These are phyloP conservation scores for Exserohilum turcica DNA, from an alignment of 2,329 filamentous ascomycete species.

Conservation along the genomic window DNA sequence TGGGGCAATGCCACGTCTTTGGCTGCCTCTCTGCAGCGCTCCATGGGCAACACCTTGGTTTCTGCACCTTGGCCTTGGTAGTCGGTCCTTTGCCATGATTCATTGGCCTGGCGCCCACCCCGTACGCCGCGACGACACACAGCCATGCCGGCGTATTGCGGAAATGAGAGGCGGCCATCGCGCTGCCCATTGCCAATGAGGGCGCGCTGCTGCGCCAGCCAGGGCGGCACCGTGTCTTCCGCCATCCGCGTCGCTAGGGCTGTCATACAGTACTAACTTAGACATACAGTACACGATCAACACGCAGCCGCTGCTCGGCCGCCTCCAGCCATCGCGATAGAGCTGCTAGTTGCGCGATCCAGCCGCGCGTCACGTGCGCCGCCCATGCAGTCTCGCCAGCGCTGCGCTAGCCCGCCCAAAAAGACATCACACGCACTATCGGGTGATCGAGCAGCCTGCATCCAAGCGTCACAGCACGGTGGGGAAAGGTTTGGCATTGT, in stretches of 20 bases:
- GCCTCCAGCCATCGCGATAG: too few species aligned
- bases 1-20: background rate
- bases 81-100: background rate
- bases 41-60: background rate
- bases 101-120: background rate
- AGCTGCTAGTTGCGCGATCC: too few species aligned
- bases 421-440: too few species aligned
- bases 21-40: background rate
- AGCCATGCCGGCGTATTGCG: background rate
- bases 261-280: too few species aligned
- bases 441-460: too few species aligned
- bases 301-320: background rate
- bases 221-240: background rate
- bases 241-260: constrained; percentile 1
- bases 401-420: too few species aligned
- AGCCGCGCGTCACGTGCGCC: too few species aligned
- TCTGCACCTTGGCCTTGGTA: background rate
- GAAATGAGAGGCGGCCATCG: constrained; percentile 2
- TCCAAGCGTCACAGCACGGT: too few species aligned
- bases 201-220: constrained; percentile 7
- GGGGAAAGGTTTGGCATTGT: too few species aligned
- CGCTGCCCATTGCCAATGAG: constrained; percentile 8
- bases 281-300: too few species aligned
- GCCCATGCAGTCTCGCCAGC: too few species aligned
- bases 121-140: background rate